Conservation (phyloP, 805 yeast species). For the Cyberlindnera nakhonratchasimensis region DNA sequence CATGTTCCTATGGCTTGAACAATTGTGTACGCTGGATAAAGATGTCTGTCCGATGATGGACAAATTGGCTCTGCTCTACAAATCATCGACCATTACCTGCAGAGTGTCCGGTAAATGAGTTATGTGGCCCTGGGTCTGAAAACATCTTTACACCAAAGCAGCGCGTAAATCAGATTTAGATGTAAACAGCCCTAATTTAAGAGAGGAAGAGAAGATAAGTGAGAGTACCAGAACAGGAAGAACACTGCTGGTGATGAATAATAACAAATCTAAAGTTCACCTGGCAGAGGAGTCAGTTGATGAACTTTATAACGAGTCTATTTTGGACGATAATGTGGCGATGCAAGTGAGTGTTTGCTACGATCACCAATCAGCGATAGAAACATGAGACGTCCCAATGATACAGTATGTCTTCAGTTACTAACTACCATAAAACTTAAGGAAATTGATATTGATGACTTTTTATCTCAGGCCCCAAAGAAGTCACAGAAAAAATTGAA, state of each 20-base stretch:
- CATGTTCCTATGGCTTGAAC: too few relatives aligned
- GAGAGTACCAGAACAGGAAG: too few relatives aligned
- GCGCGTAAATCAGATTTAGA: too few relatives aligned
- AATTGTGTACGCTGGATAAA: too few relatives aligned
- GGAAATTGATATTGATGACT: constrained; percentile 19
- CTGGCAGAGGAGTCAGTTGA: constrained; percentile 9
- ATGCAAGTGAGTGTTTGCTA: neutral
- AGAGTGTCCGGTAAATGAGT: neutral
- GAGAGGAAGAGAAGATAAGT: too few relatives aligned
- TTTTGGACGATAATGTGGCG: constrained; percentile 1
- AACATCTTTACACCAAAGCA: neutral
- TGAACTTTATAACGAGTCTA: constrained; percentile 11
- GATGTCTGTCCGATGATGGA: too few relatives aligned
- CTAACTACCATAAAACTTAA: constrained; percentile 7
- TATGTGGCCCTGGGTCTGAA: neutral
- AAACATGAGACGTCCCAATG: too few relatives aligned
- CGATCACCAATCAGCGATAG: neutral
- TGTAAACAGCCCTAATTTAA: too few relatives aligned
- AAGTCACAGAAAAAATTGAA: constrained; percentile 11
- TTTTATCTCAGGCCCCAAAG: constrained; percentile 18
- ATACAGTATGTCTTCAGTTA: too few relatives aligned
- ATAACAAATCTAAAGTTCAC: neutral
- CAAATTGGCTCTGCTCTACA: too few relatives aligned
- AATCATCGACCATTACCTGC: too few relatives aligned
- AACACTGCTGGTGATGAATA: neutral